Evolutionary conservation across 257 asterid genomes (phyloP).

Genomic region (Thymus mandschuricus): DNA sequence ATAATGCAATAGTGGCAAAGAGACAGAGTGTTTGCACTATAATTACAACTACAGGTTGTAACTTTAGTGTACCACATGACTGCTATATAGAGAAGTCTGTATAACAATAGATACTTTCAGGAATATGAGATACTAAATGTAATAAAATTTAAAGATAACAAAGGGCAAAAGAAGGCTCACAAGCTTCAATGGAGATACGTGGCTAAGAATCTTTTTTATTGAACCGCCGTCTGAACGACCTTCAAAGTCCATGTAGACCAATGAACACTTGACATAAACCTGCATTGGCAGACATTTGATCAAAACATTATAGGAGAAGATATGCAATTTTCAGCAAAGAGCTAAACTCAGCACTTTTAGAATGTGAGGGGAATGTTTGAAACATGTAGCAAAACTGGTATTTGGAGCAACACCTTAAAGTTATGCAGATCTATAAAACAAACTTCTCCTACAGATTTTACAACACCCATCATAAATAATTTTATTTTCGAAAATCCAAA

Average conservation of each 20-base stretch:
- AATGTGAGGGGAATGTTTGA: neutral
- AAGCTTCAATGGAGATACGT: conserved; percentile 95
- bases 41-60: conserved; percentile 14
- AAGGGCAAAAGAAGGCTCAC: conserved; percentile 46
- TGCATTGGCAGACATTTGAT: conserved; percentile 37
- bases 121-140: neutral
- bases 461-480: neutral
- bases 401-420: neutral
- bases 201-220: conserved; percentile 87
- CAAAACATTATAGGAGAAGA: conserved; percentile 14
- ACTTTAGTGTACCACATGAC: conserved; percentile 11
- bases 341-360: neutral
- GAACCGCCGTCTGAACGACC: conserved; percentile 99
- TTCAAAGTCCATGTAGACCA: conserved; percentile 90
- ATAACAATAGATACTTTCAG: conserved; percentile 20
- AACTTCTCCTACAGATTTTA: conserved; percentile 8
- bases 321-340: neutral
- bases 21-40: conserved; percentile 8
- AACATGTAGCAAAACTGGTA: neutral
- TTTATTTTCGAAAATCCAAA: neutral
- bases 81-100: neutral
- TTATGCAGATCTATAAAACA: conserved; percentile 4
- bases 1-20: neutral
- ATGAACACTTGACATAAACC: conserved; percentile 90
- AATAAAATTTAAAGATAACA: conserved; percentile 18